Percentiles rank a stretch among this genome's conserved stretches.
phyloP scores from a whole-genome alignment of 108 stramenopile species.

The Aurantiochytrium sp. region DNA sequence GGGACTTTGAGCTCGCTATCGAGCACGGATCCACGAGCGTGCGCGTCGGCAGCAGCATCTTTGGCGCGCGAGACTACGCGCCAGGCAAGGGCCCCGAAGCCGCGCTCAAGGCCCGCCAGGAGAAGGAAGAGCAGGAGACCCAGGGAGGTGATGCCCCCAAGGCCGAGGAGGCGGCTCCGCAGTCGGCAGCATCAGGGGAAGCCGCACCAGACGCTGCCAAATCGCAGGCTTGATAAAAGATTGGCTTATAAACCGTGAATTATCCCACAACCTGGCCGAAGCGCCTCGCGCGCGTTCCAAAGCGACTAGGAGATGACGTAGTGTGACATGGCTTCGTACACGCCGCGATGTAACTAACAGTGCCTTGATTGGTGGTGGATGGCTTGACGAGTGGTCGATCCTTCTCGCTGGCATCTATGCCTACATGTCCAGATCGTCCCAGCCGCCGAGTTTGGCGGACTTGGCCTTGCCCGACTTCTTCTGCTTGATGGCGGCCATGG shows the following conservation, averaged over 20 bases:
- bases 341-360: no score
- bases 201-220: neutral
- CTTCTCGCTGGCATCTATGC: neutral
- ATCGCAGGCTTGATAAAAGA: no score
- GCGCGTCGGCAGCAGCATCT: slow-evolving; percentile 91
- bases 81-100: neutral
- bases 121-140: neutral
- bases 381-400: no score
- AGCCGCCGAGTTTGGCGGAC: neutral
- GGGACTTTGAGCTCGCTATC: slow-evolving; percentile 91
- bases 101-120: neutral
- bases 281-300: no score
- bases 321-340: no score
- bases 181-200: neutral
- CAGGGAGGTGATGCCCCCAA: neutral
- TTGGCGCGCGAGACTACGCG: slow-evolving; percentile 61
- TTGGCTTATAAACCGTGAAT: no score
- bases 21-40: slow-evolving; percentile 81
- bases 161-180: neutral
- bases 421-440: neutral
- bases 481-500: neutral
- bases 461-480: neutral
- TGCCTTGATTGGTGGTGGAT: no score
- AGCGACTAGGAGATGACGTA: no score
- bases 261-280: no score